Evolutionary conservation across 1,284 basidiomycete genomes (phyloP).

Genomic region (Ceratobasidium sp.): DNA sequence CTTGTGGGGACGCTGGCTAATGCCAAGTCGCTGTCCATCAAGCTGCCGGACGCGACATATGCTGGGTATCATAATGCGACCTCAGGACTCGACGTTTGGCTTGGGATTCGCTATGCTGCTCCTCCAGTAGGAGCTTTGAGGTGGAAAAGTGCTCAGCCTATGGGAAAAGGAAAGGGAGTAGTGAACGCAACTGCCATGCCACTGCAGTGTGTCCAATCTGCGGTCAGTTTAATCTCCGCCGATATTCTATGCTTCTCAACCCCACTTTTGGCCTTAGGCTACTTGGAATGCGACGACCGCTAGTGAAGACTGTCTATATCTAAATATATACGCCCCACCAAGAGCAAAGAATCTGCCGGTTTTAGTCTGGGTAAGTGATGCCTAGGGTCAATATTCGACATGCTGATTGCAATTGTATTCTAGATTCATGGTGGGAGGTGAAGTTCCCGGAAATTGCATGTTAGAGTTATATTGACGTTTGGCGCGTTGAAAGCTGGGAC

Average conservation of each 20-base stretch:
- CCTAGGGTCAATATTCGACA: too few species aligned
- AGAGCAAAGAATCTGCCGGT: conserved; percentile 15
- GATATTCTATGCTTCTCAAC: neutral
- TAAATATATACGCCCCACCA: conserved; percentile 23
- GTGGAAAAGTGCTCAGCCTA: conserved; percentile 18
- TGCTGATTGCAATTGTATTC: too few species aligned
- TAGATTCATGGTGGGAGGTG: conserved; percentile 32
- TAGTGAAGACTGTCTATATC: conserved; percentile 22
- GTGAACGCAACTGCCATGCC: conserved; percentile 16
- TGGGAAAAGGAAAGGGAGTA: neutral
- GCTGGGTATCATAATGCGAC: conserved; percentile 16
- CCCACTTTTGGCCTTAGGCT: neutral
- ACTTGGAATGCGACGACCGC: conserved; percentile 9
- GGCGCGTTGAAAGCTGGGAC: conserved; percentile 5
- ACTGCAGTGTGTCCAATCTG: conserved; percentile 7
- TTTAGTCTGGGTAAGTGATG: conserved; percentile 15
- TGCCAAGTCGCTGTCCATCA: neutral
- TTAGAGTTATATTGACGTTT: too few species aligned
- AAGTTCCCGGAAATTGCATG: too few species aligned
- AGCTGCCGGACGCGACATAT: conserved; percentile 19
- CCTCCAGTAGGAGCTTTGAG: conserved; percentile 19
- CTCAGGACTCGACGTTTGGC: conserved; percentile 29
- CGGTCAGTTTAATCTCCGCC: neutral
- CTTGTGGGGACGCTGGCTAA: neutral
- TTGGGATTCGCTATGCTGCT: conserved; percentile 23